Percentiles rank a stretch among this genome's conserved stretches.
phyloP scores from a whole-genome alignment of 2,329 filamentous ascomycete genomes.

The Coniochaeta sp. region DNA sequence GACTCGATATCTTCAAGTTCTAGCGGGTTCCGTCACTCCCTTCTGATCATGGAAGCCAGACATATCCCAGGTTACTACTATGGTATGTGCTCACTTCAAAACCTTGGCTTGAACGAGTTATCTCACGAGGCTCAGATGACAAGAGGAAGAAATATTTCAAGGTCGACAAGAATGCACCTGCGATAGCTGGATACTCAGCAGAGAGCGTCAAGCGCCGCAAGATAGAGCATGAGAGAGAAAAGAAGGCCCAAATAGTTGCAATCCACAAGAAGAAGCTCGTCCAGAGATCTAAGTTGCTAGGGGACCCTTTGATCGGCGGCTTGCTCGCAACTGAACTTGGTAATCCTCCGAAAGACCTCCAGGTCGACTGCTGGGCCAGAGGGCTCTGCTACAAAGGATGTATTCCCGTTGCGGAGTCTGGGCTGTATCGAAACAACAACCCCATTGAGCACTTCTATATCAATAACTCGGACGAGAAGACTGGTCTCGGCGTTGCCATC shows the following conservation, averaged over 20 bases:
- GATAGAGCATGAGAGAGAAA: neutral
- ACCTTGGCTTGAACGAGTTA: neutral
- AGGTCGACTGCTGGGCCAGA: constrained; percentile 20
- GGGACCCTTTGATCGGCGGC: constrained; percentile 22
- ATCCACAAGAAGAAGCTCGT: constrained; percentile 13
- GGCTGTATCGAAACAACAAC: neutral
- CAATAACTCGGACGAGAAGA: neutral
- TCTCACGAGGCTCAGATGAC: constrained; percentile 28
- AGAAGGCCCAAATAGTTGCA: constrained; percentile 7
- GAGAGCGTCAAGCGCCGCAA: constrained; percentile 11
- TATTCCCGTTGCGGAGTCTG: constrained; percentile 18
- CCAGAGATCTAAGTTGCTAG: constrained; percentile 23
- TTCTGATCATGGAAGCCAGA: constrained; percentile 1
- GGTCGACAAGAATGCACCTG: constrained; percentile 42
- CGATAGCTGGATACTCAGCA: constrained; percentile 9
- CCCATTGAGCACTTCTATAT: neutral
- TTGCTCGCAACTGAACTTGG: constrained; percentile 27
- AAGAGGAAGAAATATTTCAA: constrained; percentile 62
- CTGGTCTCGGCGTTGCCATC: constrained; percentile 7
- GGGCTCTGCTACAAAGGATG: constrained; percentile 16
- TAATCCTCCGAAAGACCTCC: constrained; percentile 17
- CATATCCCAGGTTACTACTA: constrained; percentile 11
- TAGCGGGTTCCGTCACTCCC: neutral
- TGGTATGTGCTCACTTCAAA: constrained; percentile 3
- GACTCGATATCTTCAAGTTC: neutral